A percentile compares a stretch with the other conserved stretches of the same genome.
Conservation (phyloP, 768 basidiomycete species). For the Tulasnella sp. region DNA sequence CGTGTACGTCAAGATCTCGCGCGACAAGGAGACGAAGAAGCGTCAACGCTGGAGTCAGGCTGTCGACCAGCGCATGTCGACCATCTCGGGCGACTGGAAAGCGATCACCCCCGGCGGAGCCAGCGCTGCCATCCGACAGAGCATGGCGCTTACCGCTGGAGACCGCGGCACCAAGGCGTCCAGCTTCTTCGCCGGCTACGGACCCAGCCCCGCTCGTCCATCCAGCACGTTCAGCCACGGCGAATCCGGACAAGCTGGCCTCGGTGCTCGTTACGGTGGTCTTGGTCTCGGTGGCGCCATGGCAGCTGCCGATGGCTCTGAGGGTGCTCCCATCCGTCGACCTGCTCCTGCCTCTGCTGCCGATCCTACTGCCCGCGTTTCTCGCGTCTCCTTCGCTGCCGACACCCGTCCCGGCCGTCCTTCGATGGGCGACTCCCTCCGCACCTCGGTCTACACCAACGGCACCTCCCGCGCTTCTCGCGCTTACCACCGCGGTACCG, state of each 20-base stretch:
- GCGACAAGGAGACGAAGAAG: constrained; percentile 36
- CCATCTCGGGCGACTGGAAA: constrained; percentile 37
- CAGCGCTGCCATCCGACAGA: constrained; percentile 34
- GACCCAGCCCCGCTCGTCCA: constrained; percentile 31
- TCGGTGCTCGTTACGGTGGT: constrained; percentile 33
- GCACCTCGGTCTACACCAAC: constrained; percentile 28
- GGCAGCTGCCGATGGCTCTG: constrained; percentile 15
- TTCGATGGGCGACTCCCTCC: constrained; percentile 7
- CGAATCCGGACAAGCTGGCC: constrained; percentile 35
- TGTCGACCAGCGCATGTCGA: constrained; percentile 38
- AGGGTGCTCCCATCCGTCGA: constrained; percentile 32
- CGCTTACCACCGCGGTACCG: constrained; percentile 19
- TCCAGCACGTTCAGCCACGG: constrained; percentile 28
- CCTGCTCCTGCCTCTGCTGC: constrained; percentile 20
- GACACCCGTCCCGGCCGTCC: constrained; percentile 31
- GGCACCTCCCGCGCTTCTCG: constrained; percentile 24
- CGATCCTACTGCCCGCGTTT: constrained; percentile 32
- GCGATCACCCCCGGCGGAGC: constrained; percentile 32
- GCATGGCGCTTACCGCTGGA: constrained; percentile 32
- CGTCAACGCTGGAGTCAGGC: constrained; percentile 34
- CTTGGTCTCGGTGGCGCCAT: constrained; percentile 19
- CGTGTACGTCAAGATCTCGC: constrained; percentile 34
- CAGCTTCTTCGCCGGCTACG: constrained; percentile 33
- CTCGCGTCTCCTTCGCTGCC: constrained; percentile 38
- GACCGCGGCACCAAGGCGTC: constrained; percentile 32